Evolutionary conservation across 2,329 filamentous ascomycete species (phyloP), one percentile per base, ranked within the genome.

Genomic region (Pseudogymnoascus pannorum): DNA sequence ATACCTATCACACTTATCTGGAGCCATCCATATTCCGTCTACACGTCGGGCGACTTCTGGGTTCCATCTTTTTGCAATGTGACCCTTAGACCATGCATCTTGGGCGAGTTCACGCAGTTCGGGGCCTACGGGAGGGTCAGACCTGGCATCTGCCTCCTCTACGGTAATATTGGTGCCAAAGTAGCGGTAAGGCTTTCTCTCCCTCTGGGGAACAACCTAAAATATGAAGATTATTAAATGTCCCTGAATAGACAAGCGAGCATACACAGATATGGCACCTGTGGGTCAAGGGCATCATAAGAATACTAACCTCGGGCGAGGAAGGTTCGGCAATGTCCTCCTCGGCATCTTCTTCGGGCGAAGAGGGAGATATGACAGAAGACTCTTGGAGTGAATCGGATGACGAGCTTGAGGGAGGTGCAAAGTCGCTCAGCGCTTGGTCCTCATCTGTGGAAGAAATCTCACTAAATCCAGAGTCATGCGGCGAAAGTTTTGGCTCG

Each of bases 11-110:
- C 60, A 61, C 22, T 8, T 24, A 4, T 59, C 48, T 2, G 60
- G 60, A n/a, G 51, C 60, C 22, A 61, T 24, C 60, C 60, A 61
- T 44, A 29, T 61, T 16, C 35, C 60, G 14, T 58, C 51, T 12
- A 61, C 20, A 18, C 5, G 3, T 40, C 60, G 60, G 33, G n/a
- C 48, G 6, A 44, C 51, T 31, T 33, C 31, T n/a, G 51, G n/a
- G n/a, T 59, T 57, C 24, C 33, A 24, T 29, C 6, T 26, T 18
- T n/a, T 22, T 18, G 60, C 16, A 38, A 61, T n/a, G 11, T 58
- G 24, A 14, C 40, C 20, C 2, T 26, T 36, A 14, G 1, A 1
- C n/a, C 26, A 4, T 24, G 60, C 60, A 5, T 26, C 11, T 11
- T 4, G 6, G 35, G 38, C 60, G 3, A 44, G 29, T 38, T 18